These are phyloP conservation scores for Tuber indicum DNA, from an alignment of 495 filamentous ascomycete genomes.

Conservation along the genomic window DNA sequence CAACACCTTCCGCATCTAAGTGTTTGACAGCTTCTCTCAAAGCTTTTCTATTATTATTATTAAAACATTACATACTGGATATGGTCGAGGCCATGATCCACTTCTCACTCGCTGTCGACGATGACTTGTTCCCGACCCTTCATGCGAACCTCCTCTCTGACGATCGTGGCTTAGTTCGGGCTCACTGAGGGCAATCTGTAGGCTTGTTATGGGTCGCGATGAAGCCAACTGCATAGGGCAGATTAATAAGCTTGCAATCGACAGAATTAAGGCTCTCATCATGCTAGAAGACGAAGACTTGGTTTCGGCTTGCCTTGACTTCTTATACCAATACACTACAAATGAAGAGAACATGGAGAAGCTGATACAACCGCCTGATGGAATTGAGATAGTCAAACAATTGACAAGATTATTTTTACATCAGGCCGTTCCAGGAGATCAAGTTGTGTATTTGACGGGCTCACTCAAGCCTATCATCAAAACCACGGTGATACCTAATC, in stretches of 20 bases:
- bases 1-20: too few relatives aligned
- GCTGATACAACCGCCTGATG: conserved; percentile 36
- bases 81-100: conserved; percentile 85
- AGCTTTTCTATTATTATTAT: conserved; percentile 14
- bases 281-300: conserved; percentile 90
- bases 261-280: conserved; percentile 68
- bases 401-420: conserved; percentile 35
- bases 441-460: conserved; percentile 30
- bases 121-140: conserved; percentile 70
- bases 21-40: too few relatives aligned
- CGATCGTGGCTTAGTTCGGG: conserved; percentile 79
- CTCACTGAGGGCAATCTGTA: conserved; percentile 73
- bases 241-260: conserved; percentile 58
- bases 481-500: conserved; percentile 57
- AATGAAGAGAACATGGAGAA: conserved; percentile 67
- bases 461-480: conserved; percentile 23
- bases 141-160: conserved; percentile 60
- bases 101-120: conserved; percentile 60
- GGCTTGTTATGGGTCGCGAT: conserved; percentile 77
- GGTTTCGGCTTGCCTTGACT: conserved; percentile 76
- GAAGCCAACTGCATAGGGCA: conserved; percentile 67
- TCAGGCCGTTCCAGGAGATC: conserved; percentile 41
- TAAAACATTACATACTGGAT: conserved; percentile 87
- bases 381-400: conserved; percentile 48
- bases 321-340: conserved; percentile 91